A percentile compares a stretch with the other conserved stretches of the same genome.
phyloP scores from a whole-genome alignment of 1,139 yeast species.

The Lodderomyces parapsilosis region DNA sequence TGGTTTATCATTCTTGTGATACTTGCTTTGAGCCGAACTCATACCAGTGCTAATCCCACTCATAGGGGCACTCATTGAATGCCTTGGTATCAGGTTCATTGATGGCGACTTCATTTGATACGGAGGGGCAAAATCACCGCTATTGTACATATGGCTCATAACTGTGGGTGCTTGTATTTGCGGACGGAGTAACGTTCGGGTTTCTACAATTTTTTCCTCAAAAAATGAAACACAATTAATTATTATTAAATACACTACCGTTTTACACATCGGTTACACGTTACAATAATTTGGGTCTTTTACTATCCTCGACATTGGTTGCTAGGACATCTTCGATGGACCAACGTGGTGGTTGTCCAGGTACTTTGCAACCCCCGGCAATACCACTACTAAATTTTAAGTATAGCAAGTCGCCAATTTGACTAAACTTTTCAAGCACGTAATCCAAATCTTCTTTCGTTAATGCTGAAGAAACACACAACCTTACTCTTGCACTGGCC shows the following conservation, averaged over 20 bases:
- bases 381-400: slow-evolving; percentile 78
- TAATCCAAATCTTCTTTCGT: slow-evolving; percentile 92
- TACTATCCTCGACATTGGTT: slow-evolving; percentile 72
- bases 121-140: slow-evolving; percentile 6
- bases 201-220: slow-evolving; percentile 1
- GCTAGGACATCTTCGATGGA: slow-evolving; percentile 72
- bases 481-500: slow-evolving; percentile 84
- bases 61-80: slow-evolving; percentile 5
- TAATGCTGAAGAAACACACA: slow-evolving; percentile 88
- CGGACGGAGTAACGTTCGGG: neutral
- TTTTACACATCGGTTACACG: no score
- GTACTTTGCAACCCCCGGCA: slow-evolving; percentile 61
- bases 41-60: slow-evolving; percentile 2
- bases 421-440: slow-evolving; percentile 68
- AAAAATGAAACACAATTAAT: neutral
- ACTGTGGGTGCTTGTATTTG: neutral
- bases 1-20: slow-evolving; percentile 3
- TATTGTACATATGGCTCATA: slow-evolving; percentile 4
- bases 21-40: slow-evolving; percentile 2
- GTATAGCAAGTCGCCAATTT: slow-evolving; percentile 74
- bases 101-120: slow-evolving; percentile 10
- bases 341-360: slow-evolving; percentile 73
- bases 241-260: no score
- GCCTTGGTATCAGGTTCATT: slow-evolving; percentile 5
- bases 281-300: slow-evolving; percentile 25